phyloP scores from a whole-genome alignment of 108 stramenopile species.

The Nitzschia palea region DNA sequence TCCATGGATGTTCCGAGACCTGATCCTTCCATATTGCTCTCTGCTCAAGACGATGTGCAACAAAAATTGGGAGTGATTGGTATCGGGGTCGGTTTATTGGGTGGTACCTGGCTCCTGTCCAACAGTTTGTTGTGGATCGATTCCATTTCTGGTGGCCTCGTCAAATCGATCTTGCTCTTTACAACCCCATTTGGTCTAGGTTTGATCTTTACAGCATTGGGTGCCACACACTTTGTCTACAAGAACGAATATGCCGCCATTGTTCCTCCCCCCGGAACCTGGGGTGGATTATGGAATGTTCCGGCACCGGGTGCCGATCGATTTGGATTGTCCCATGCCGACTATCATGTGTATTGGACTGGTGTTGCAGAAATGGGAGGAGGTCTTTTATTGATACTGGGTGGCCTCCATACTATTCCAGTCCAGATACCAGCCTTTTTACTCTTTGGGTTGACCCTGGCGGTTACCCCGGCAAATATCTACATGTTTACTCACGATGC shows the following conservation, averaged over 20 bases:
- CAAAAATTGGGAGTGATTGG: slow-evolving; percentile 50
- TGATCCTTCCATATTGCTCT: slow-evolving; percentile 64
- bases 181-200: slow-evolving; percentile 75
- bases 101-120: slow-evolving; percentile 36
- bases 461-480: slow-evolving; percentile 87
- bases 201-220: slow-evolving; percentile 68
- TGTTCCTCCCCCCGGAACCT: slow-evolving; percentile 79
- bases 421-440: slow-evolving; percentile 52
- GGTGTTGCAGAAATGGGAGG: slow-evolving; percentile 79
- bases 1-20: too few relatives aligned
- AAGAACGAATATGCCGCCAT: slow-evolving; percentile 71
- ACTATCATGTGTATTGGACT: slow-evolving; percentile 85
- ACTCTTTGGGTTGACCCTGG: slow-evolving; percentile 62
- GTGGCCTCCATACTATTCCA: slow-evolving; percentile 20
- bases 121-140: slow-evolving; percentile 31
- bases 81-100: slow-evolving; percentile 41
- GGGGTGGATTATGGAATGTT: slow-evolving; percentile 87
- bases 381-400: slow-evolving; percentile 55
- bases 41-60: slow-evolving; percentile 43
- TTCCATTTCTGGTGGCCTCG: slow-evolving; percentile 62
- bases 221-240: slow-evolving; percentile 76
- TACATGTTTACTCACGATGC: slow-evolving; percentile 92
- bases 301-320: slow-evolving; percentile 68
- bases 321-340: slow-evolving; percentile 65
- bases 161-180: slow-evolving; percentile 55